Evolutionary conservation across 2,329 filamentous ascomycete species (phyloP).

Genomic region (Trichoderma pleuroti): DNA sequence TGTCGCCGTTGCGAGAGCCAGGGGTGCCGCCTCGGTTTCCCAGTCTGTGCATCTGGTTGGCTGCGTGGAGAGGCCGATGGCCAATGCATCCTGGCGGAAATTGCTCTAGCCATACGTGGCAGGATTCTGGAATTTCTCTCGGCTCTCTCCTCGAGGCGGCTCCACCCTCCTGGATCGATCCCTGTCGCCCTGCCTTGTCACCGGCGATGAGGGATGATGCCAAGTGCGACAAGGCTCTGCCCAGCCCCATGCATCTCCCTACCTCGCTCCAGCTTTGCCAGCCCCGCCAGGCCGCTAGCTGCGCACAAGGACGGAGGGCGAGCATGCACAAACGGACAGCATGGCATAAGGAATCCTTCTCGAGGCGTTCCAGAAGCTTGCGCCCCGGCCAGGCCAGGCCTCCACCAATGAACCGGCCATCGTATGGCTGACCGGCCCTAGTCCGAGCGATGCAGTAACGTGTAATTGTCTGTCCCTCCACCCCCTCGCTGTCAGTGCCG

Average conservation of each 20-base stretch:
- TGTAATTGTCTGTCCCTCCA: background rate
- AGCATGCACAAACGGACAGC: background rate
- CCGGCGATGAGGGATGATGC: background rate
- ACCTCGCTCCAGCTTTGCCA: slow-evolving; percentile 14
- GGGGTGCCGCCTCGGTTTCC: slow-evolving; percentile 12
- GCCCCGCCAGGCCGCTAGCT: background rate
- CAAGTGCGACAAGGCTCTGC: slow-evolving; percentile 7
- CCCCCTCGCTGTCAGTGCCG: slow-evolving; percentile 14
- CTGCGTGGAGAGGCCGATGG: slow-evolving; percentile 26
- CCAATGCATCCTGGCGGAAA: slow-evolving; percentile 26
- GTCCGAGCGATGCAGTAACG: background rate
- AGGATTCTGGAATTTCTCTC: slow-evolving; percentile 37
- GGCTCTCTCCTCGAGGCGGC: slow-evolving; percentile 10
- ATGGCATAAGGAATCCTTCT: slow-evolving; percentile 15
- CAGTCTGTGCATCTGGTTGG: slow-evolving; percentile 27
- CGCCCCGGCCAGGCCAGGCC: background rate
- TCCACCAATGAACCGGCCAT: background rate
- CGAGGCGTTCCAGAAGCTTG: slow-evolving; percentile 17
- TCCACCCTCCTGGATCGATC: slow-evolving; percentile 8
- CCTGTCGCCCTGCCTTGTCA: slow-evolving; percentile 6
- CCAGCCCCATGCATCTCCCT: slow-evolving; percentile 14
- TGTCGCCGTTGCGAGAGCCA: slow-evolving; percentile 15
- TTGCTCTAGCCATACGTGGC: slow-evolving; percentile 30
- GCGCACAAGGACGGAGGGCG: slow-evolving; percentile 1
- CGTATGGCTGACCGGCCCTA: background rate